These are phyloP conservation scores for Chytridium lagenaria DNA, from an alignment of 371 early-diverging fungal species.

Conservation along the genomic window DNA sequence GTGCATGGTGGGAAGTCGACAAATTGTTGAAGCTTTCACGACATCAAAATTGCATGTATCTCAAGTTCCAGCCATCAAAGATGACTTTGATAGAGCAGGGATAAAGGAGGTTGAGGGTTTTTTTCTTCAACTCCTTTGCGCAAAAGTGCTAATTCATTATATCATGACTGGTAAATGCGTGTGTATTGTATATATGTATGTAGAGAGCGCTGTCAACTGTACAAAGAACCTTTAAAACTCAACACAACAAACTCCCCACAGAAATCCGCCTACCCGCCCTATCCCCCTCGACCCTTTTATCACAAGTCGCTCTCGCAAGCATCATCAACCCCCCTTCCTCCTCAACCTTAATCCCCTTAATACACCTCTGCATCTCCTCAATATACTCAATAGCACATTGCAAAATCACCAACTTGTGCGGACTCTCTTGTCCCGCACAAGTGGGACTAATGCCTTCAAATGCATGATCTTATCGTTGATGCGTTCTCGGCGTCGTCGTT, in stretches of 20 bases:
- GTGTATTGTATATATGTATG: no score
- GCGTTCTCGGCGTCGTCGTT: conserved; percentile 75
- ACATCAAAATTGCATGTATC: no score
- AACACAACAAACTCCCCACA: background rate
- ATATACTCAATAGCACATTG: conserved; percentile 79
- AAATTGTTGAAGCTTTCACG: no score
- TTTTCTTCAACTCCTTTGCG: no score
- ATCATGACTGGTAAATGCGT: no score
- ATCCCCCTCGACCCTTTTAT: background rate
- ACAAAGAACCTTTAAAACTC: no score
- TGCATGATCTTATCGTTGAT: conserved; percentile 72
- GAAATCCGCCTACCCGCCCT: background rate
- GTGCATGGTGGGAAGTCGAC: no score
- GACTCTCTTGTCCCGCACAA: conserved; percentile 65
- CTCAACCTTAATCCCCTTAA: background rate
- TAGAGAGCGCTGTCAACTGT: no score
- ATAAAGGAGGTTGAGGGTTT: no score
- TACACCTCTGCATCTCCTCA: background rate
- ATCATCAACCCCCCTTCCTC: background rate
- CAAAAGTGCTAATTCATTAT: no score
- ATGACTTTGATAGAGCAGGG: no score
- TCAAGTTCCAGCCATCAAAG: no score
- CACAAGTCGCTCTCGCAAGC: background rate
- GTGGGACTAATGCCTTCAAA: conserved; percentile 57
- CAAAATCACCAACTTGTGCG: conserved; percentile 77